Percentiles rank a stretch among this genome's conserved stretches.
phyloP scores from a whole-genome alignment of 257 asterid species.

The Haberlea rhodopensis region DNA sequence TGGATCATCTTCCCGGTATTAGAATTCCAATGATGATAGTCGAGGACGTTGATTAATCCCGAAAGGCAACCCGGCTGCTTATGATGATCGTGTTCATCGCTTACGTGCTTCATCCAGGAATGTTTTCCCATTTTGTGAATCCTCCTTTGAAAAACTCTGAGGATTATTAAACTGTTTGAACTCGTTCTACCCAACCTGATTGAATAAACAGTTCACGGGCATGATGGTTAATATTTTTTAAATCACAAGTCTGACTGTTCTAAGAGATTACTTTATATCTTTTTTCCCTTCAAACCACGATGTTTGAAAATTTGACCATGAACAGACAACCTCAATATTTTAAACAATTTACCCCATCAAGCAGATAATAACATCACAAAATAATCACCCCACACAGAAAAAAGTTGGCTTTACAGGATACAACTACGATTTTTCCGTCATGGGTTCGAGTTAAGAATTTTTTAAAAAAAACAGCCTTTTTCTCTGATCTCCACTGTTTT shows the following conservation, averaged over 20 bases:
- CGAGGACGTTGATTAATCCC: constrained; percentile 59
- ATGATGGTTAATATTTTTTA: too few relatives aligned
- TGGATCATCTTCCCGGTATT: constrained; percentile 40
- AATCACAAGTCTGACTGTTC: neutral
- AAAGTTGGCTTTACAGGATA: neutral
- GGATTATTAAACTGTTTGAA: neutral
- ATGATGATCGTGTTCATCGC: constrained; percentile 31
- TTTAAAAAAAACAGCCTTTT: neutral
- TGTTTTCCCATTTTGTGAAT: constrained; percentile 49
- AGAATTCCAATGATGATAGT: constrained; percentile 57
- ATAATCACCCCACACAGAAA: neutral
- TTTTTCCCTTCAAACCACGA: neutral
- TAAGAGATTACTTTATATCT: too few relatives aligned
- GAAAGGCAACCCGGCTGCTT: constrained; percentile 55
- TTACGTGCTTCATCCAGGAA: constrained; percentile 27
- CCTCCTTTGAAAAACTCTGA: neutral
- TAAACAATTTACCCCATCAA: too few relatives aligned
- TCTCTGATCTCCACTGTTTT: neutral
- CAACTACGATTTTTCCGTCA: too few relatives aligned
- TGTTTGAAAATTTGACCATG: neutral
- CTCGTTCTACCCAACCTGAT: constrained; percentile 24
- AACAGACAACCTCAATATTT: neutral
- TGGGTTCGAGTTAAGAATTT: neutral
- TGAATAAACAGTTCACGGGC: neutral
- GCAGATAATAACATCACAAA: neutral